phyloP scores from a whole-genome alignment of 305 asterid species.

The Rubia tinctorum region DNA sequence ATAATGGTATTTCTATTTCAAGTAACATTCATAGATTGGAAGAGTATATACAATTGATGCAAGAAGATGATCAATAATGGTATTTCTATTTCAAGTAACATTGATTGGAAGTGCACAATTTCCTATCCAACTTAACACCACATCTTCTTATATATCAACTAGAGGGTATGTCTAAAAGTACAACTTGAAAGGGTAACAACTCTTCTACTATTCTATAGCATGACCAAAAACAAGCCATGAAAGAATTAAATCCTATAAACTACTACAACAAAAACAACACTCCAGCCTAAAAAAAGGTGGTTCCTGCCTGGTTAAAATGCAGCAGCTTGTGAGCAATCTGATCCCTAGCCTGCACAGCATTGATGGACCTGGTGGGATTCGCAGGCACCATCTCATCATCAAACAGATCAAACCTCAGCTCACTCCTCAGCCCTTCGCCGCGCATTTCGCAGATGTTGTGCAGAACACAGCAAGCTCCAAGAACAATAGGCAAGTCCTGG shows the following conservation, averaged over 20 bases:
- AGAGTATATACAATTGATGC: neutral
- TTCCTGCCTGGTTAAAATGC: slow-evolving; percentile 52
- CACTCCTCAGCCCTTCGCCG: slow-evolving; percentile 41
- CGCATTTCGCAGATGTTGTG: slow-evolving; percentile 72
- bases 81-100: neutral
- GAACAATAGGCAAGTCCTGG: slow-evolving; percentile 65
- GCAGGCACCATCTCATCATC: slow-evolving; percentile 53
- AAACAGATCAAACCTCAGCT: slow-evolving; percentile 44
- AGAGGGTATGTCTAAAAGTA: neutral
- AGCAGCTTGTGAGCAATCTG: slow-evolving; percentile 69
- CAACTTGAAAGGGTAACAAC: neutral
- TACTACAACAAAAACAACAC: slow-evolving; percentile 2
- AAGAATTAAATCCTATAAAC: slow-evolving; percentile 18
- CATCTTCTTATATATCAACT: neutral
- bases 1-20: too few relatives aligned
- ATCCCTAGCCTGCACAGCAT: slow-evolving; percentile 38
- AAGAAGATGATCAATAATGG: neutral
- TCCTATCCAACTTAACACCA: neutral
- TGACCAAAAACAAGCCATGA: slow-evolving; percentile 33
- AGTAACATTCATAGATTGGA: too few relatives aligned
- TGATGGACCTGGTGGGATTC: slow-evolving; percentile 33
- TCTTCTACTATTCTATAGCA: slow-evolving; percentile 23
- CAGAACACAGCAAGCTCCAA: slow-evolving; percentile 78
- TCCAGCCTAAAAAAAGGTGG: slow-evolving; percentile 22
- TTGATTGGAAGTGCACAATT: neutral